A percentile compares a stretch with the other conserved stretches of the same genome.
Conservation (phyloP, 495 filamentous ascomycete species). For the Ramalina intermedia region DNA sequence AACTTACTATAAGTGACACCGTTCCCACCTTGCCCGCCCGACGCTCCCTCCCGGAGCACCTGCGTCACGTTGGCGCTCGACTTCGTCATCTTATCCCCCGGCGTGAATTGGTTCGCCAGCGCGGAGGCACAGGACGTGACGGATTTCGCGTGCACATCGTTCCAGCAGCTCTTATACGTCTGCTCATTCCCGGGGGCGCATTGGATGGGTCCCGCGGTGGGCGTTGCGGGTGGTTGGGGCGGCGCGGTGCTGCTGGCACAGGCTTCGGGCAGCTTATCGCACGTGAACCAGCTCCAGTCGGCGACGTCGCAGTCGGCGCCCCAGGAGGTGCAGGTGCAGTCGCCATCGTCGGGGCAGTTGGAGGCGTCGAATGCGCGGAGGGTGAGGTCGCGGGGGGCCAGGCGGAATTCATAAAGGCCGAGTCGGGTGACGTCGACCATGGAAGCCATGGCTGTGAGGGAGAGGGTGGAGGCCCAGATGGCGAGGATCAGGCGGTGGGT, state of each 20-base stretch:
- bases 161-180: neutral
- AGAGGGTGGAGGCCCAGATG: neutral
- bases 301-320: constrained; percentile 1
- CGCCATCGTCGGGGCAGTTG: neutral
- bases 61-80: neutral
- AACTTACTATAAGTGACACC: constrained; percentile 1
- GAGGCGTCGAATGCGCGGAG: neutral
- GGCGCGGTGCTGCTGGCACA: neutral
- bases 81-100: neutral
- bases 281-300: constrained; percentile 1
- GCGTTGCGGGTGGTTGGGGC: neutral
- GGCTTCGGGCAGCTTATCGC: neutral
- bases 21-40: neutral
- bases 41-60: neutral
- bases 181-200: neutral
- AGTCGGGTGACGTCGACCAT: neutral
- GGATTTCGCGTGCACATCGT: neutral
- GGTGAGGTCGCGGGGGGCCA: neutral
- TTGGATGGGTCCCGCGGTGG: neutral
- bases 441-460: neutral
- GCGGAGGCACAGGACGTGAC: neutral
- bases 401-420: neutral
- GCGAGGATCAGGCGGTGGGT: neutral
- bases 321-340: neutral
- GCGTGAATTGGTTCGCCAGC: neutral